A percentile compares a stretch with the other conserved stretches of the same genome.
Conservation (phyloP, 192 early-diverging fungal species). For the Coemansia sp. region DNA sequence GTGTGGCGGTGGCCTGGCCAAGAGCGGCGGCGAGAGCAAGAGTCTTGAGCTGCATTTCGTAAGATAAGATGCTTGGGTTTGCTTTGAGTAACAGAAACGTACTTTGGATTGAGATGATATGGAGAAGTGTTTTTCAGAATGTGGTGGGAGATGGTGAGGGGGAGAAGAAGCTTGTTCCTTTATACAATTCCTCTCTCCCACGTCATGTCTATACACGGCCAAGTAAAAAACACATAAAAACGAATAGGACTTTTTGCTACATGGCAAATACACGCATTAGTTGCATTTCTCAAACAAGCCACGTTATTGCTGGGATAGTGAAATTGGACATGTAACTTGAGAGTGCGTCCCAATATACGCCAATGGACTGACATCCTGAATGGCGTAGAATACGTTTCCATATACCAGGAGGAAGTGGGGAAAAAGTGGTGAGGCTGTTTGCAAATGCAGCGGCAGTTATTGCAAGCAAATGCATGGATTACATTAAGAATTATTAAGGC, state of each 20-base stretch:
- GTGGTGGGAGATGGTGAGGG: too few relatives aligned
- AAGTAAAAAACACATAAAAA: too few relatives aligned
- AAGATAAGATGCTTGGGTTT: background rate
- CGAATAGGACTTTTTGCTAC: too few relatives aligned
- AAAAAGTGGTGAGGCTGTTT: too few relatives aligned
- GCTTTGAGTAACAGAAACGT: background rate
- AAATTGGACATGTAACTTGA: too few relatives aligned
- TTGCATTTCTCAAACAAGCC: slow-evolving; percentile 2
- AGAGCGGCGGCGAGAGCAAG: slow-evolving; percentile 45
- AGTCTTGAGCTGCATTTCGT: slow-evolving; percentile 52
- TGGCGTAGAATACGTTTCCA: background rate
- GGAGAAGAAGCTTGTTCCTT: background rate
- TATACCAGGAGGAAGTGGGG: too few relatives aligned
- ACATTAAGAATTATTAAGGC: background rate
- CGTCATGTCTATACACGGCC: too few relatives aligned
- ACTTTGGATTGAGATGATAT: too few relatives aligned
- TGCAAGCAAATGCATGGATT: background rate
- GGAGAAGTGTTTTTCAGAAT: background rate
- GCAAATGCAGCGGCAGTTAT: background rate
- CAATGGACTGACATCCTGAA: too few relatives aligned
- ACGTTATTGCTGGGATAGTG: too few relatives aligned
- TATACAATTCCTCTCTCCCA: background rate
- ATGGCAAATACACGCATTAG: background rate
- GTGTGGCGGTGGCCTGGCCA: slow-evolving; percentile 54
- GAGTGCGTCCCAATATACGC: too few relatives aligned